Evolutionary conservation across 73 alveolate genomes (phyloP).

Genomic region (Effrenium voratum): DNA sequence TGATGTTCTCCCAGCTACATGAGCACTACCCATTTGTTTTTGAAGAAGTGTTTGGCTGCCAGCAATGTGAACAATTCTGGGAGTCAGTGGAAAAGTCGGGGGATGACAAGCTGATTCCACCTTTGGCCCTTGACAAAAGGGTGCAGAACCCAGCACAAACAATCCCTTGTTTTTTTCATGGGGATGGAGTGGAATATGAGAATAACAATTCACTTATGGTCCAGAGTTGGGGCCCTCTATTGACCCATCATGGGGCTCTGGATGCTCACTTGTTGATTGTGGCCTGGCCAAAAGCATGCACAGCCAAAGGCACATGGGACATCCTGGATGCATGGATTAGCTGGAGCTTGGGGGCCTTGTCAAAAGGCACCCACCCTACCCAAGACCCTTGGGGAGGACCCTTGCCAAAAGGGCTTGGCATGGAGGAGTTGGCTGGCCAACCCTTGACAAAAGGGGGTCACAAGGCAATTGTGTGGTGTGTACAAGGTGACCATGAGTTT

Average conservation of each 20-base stretch:
- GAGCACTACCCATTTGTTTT: neutral
- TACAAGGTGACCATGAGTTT: slow-evolving; percentile 7
- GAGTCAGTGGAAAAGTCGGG: neutral
- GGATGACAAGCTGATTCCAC: neutral
- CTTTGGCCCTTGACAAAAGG: neutral
- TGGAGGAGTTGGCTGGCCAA: neutral
- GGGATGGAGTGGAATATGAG: slow-evolving; percentile 15
- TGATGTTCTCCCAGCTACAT: neutral
- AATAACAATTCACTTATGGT: neutral
- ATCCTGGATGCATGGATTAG: neutral
- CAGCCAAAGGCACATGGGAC: slow-evolving; percentile 1
- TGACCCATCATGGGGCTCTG: neutral
- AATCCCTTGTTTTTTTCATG: slow-evolving; percentile 13
- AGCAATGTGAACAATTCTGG: neutral
- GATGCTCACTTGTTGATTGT: neutral
- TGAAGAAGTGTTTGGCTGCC: neutral
- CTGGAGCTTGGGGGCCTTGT: slow-evolving; percentile 45
- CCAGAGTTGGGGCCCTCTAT: slow-evolving; percentile 38
- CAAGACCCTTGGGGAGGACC: neutral
- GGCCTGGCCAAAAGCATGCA: neutral
- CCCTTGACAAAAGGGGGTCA: slow-evolving; percentile 21
- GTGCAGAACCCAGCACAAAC: neutral
- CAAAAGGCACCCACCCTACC: slow-evolving; percentile 11
- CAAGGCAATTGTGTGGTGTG: neutral
- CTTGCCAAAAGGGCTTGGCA: slow-evolving; percentile 28